Conservation (phyloP, 176 grass and related monocot genomes). For the Aegilops speltoides region DNA sequence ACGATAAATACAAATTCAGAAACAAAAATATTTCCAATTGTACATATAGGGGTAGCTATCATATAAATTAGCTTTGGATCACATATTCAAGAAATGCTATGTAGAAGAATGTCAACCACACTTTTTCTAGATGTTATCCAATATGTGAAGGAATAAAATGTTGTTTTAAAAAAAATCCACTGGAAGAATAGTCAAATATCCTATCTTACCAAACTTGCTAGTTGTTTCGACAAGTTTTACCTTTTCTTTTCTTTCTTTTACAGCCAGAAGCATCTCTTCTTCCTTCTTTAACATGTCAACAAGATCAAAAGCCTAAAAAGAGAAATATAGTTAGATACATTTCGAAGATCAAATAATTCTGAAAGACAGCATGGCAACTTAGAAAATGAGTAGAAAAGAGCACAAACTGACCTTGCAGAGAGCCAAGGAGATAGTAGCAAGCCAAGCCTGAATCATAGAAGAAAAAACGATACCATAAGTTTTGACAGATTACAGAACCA, state of each 20-base stretch:
- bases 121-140: background rate
- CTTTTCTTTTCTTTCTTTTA: constrained; percentile 76
- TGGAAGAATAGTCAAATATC: background rate
- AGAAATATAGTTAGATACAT: background rate
- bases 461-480: background rate
- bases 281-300: constrained; percentile 91
- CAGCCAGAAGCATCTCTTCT: constrained; percentile 80
- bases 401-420: constrained; percentile 72
- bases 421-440: constrained; percentile 64
- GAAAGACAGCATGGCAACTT: background rate
- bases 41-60: background rate
- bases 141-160: background rate
- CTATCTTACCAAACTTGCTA: background rate
- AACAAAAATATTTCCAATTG: background rate
- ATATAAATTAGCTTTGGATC: background rate
- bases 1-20: background rate
- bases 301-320: constrained; percentile 75
- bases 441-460: constrained; percentile 64
- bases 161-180: background rate
- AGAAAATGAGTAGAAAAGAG: background rate
- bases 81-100: background rate
- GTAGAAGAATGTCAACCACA: background rate
- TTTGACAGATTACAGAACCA: background rate
- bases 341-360: background rate
- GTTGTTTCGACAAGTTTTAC: constrained; percentile 25